Evolutionary conservation across 495 filamentous ascomycete genomes (phyloP).

Genomic region (Penicillium angulare): DNA sequence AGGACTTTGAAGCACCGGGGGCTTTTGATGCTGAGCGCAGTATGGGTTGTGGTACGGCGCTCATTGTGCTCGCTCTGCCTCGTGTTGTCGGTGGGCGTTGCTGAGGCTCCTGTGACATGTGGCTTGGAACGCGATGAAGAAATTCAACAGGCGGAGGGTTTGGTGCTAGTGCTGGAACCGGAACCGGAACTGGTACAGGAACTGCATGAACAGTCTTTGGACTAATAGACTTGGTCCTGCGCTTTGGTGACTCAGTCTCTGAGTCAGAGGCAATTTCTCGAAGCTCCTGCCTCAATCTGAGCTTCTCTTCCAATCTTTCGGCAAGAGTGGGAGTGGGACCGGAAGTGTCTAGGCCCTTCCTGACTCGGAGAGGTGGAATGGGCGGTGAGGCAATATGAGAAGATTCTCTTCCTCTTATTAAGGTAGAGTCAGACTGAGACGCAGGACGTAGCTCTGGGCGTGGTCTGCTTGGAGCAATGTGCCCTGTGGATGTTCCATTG

Average conservation of each 20-base stretch:
- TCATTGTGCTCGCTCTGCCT: slow-evolving; percentile 8
- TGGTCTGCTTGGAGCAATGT: background rate
- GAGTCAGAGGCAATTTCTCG: slow-evolving; percentile 19
- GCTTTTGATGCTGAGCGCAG: slow-evolving; percentile 15
- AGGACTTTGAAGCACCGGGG: slow-evolving; percentile 6
- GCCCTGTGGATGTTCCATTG: background rate
- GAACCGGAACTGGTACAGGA: background rate
- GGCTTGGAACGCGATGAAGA: background rate
- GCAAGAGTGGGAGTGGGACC: slow-evolving; percentile 28
- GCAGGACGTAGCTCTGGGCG: slow-evolving; percentile 7
- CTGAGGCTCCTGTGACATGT: background rate
- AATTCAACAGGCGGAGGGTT: background rate
- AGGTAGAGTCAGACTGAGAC: slow-evolving; percentile 29
- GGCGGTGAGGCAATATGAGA: slow-evolving; percentile 1
- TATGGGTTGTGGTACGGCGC: background rate
- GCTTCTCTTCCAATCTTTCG: slow-evolving; percentile 39
- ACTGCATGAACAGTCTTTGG: background rate
- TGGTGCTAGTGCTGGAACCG: background rate
- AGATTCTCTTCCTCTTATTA: slow-evolving; percentile 10
- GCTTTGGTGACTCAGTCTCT: slow-evolving; percentile 15
- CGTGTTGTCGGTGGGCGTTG: background rate
- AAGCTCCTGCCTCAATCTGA: slow-evolving; percentile 27
- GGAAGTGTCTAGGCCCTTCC: background rate
- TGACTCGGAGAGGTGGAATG: background rate
- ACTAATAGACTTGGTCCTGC: slow-evolving; percentile 1